Base-by-base conservation (phyloP, 129 eudicot species). In the Chrysanthemum makinoi region DNA sequence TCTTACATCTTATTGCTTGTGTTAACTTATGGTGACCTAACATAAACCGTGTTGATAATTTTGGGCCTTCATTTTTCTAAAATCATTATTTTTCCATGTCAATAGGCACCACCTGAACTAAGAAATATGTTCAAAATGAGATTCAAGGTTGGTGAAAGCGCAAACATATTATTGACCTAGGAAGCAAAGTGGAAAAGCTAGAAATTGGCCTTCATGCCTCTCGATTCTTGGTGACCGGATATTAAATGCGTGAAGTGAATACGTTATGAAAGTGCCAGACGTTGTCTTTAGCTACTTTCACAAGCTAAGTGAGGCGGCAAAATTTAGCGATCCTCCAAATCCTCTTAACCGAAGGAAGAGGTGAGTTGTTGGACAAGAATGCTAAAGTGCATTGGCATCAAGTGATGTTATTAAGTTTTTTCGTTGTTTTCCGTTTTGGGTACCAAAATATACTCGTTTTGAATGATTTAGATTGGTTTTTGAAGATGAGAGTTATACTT, bases 201-300 rank as follows among this genome's bases (percentile, higher is more conserved):
- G 99, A 90, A 70, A 87, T 70, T 93, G 98, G 98, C 98, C 98
- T 62, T 93, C 98, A 11, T 86, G 96, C 6, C 85, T 93, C n/a
- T 93, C 98, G 5, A 9, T 89, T 35, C 74, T 81, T 0, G 91
- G 91, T 7, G 96, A 93, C n/a, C 52, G n/a, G n/a, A n/a, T n/a
- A n/a, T n/a, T n/a, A n/a, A n/a, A n/a, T n/a, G n/a, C n/a, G n/a
- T n/a, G n/a, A n/a, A n/a, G n/a, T n/a, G n/a, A n/a, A n/a, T n/a
- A n/a, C n/a, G n/a, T n/a, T n/a, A n/a, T n/a, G n/a, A n/a, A n/a
- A n/a, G n/a, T n/a, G n/a, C n/a, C n/a, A n/a, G n/a, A n/a, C n/a
- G n/a, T n/a, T n/a, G n/a, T n/a, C n/a, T n/a, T n/a, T n/a, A n/a
- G n/a, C n/a, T n/a, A n/a, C n/a, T 91, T 86, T 75, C 78, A 84